phyloP scores from a whole-genome alignment of 345 rosid genomes.

The Cardamine chenopodiifolia region DNA sequence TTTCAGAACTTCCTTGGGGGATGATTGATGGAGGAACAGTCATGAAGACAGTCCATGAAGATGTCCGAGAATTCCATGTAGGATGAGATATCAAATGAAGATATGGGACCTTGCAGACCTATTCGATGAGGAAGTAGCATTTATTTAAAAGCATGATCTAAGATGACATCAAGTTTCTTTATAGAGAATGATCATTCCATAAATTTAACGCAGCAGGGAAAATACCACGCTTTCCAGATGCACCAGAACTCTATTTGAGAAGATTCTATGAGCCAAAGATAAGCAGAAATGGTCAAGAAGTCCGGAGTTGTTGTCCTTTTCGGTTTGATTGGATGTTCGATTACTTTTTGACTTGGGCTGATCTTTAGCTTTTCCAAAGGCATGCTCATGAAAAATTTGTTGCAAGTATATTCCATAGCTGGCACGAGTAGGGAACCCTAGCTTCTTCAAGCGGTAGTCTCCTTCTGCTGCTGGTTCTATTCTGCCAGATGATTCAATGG shows the following conservation, averaged over 20 bases:
- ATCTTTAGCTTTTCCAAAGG: slow-evolving; percentile 56
- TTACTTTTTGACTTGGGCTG: slow-evolving; percentile 46
- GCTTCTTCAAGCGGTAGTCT: slow-evolving; percentile 45
- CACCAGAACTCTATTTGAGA: slow-evolving; percentile 68
- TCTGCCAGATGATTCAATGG: slow-evolving; percentile 55
- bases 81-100: slow-evolving; percentile 89
- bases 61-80: slow-evolving; percentile 88
- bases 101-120: slow-evolving; percentile 85
- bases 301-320: slow-evolving; percentile 58
- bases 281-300: slow-evolving; percentile 87
- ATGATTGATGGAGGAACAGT: slow-evolving; percentile 76
- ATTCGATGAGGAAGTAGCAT: slow-evolving; percentile 18
- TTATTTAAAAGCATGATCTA: not conserved
- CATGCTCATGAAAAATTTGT: slow-evolving; percentile 76
- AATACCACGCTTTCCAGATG: slow-evolving; percentile 83
- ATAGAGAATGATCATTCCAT: slow-evolving; percentile 15
- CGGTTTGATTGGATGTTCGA: slow-evolving; percentile 51
- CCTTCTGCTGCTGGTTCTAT: slow-evolving; percentile 45
- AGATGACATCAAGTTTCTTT: not conserved
- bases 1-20: slow-evolving; percentile 49
- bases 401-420: slow-evolving; percentile 81
- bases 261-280: slow-evolving; percentile 87
- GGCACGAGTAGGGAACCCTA: slow-evolving; percentile 54
- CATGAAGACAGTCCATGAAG: slow-evolving; percentile 89
- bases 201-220: slow-evolving; percentile 15